Conservation (phyloP, 306 rosid species). For the Cicer bijugum region DNA sequence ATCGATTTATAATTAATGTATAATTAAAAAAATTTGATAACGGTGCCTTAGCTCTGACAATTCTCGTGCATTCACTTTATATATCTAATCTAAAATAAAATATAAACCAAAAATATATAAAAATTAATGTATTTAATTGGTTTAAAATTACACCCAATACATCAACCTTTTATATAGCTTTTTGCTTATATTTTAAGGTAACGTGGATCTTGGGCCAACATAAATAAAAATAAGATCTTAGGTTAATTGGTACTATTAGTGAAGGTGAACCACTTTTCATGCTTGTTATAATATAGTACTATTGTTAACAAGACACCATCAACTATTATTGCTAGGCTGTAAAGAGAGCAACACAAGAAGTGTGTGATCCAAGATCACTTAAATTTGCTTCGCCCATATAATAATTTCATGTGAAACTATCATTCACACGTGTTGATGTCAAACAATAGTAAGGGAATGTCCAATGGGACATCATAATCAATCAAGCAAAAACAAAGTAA, state of each 20-base stretch:
- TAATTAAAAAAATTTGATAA: no score
- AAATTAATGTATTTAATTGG: no score
- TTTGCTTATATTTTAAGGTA: no score
- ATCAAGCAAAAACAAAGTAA: constrained; percentile 39
- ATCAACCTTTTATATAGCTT: no score
- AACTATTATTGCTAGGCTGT: constrained; percentile 6
- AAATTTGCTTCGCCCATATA: not conserved
- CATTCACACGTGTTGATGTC: constrained; percentile 48
- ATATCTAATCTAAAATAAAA: no score
- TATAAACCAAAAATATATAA: no score
- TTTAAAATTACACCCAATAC: no score
- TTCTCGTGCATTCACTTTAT: no score
- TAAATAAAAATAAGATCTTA: not conserved
- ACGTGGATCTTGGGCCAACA: not conserved
- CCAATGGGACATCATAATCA: constrained; percentile 39
- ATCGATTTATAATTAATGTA: no score
- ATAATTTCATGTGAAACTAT: not conserved
- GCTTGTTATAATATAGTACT: not conserved
- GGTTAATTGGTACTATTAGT: not conserved
- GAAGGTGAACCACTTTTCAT: constrained; percentile 31
- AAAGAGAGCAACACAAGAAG: constrained; percentile 26
- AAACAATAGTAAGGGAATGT: constrained; percentile 43
- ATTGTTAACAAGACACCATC: constrained; percentile 6
- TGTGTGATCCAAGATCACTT: not conserved
- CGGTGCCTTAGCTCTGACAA: no score